Evolutionary conservation across 2,329 filamentous ascomycete genomes (phyloP).

Genomic region (Paecilomyces niveus): DNA sequence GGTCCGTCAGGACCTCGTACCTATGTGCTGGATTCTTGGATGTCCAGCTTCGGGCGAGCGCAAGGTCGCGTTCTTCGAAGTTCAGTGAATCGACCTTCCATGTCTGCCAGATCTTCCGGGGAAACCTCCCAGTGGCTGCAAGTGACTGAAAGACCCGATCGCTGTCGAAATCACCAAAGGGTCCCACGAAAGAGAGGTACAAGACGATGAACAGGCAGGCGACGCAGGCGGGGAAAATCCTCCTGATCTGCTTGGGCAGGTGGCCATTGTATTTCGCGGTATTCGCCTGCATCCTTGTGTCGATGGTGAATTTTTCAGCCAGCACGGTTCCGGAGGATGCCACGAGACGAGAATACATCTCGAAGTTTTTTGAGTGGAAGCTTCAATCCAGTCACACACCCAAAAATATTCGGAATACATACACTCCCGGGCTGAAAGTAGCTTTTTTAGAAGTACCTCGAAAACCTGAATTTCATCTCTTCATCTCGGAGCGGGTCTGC

Average conservation of each 20-base stretch:
- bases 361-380: not conserved
- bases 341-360: not conserved
- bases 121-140: slow-evolving; percentile 40
- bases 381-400: not conserved
- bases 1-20: slow-evolving; percentile 64
- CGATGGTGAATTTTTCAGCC: not conserved
- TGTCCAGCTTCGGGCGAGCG: slow-evolving; percentile 58
- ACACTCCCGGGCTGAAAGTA: not conserved
- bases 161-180: slow-evolving; percentile 18
- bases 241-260: slow-evolving; percentile 39
- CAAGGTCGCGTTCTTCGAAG: slow-evolving; percentile 58
- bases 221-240: slow-evolving; percentile 43
- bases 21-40: slow-evolving; percentile 59
- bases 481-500: not conserved
- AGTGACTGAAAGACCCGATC: slow-evolving; percentile 7
- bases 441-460: not conserved
- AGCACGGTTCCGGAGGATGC: not conserved
- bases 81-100: slow-evolving; percentile 64
- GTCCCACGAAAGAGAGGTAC: slow-evolving; percentile 41
- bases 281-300: slow-evolving; percentile 1
- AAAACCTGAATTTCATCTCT: not conserved
- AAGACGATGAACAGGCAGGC: slow-evolving; percentile 39
- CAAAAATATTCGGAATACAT: not conserved
- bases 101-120: slow-evolving; percentile 67
- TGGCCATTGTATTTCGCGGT: not conserved